A percentile compares a stretch with the other conserved stretches of the same genome.
phyloP scores from a whole-genome alignment of 441 rosid genomes.

The Syzygium malaccense region DNA sequence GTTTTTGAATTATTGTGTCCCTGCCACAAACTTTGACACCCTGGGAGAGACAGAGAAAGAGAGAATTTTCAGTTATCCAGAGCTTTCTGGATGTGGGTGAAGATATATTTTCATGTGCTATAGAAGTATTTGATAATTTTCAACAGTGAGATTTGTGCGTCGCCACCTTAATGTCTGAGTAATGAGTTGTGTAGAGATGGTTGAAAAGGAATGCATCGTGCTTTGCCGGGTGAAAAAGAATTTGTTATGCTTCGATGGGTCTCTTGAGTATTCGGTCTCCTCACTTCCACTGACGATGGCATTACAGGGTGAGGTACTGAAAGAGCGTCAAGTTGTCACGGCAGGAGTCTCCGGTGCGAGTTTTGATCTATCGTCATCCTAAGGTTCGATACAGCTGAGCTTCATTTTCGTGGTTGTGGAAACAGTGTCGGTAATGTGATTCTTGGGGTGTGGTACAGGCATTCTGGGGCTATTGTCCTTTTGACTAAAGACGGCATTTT shows the following conservation, averaged over 20 bases:
- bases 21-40: not conserved
- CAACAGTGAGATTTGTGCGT: not conserved
- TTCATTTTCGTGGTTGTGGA: not conserved
- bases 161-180: not conserved
- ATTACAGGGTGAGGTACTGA: constrained; percentile 9
- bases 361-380: not conserved
- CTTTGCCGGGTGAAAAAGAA: not conserved
- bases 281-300: constrained; percentile 4
- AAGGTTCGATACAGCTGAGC: not conserved
- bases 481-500: not conserved
- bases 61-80: not conserved
- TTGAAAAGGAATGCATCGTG: not conserved
- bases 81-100: not conserved
- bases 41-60: not conserved
- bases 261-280: not conserved
- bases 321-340: not conserved
- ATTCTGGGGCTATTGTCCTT: not conserved
- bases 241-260: not conserved
- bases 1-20: not conserved
- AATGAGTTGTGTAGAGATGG: not conserved
- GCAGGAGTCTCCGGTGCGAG: not conserved
- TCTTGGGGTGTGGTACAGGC: not conserved
- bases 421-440: not conserved
- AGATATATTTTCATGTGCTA: not conserved
- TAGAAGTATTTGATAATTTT: not conserved